Evolutionary conservation across 176 grass and related monocot species (phyloP).

Genomic region (Avena eriantha): DNA sequence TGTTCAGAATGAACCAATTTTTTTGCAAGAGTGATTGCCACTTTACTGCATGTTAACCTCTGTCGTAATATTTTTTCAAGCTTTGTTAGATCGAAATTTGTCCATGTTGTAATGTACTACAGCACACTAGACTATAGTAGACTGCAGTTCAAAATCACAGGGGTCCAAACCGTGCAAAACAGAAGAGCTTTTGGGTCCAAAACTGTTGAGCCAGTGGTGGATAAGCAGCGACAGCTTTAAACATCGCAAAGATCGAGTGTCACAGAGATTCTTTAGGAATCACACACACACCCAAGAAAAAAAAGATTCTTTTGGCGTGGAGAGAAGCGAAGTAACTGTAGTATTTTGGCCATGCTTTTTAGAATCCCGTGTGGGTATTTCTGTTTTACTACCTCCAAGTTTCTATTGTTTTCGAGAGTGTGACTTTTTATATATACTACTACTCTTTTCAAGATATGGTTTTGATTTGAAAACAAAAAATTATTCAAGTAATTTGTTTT

Average conservation of each 20-base stretch:
- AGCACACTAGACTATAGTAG: not conserved
- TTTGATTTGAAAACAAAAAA: too few species aligned
- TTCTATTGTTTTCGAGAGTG: constrained; percentile 47
- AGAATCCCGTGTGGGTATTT: constrained; percentile 33
- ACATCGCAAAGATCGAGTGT: constrained; percentile 27
- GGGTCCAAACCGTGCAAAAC: not conserved
- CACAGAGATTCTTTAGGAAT: constrained; percentile 37
- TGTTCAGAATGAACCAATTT: not conserved
- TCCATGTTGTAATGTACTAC: not conserved
- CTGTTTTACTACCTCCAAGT: not conserved
- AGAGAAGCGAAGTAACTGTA: not conserved
- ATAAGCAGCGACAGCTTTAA: constrained; percentile 38
- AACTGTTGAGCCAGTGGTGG: not conserved
- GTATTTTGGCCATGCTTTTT: constrained; percentile 34
- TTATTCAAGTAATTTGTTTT: too few species aligned
- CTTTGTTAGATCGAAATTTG: not conserved
- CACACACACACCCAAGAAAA: not conserved
- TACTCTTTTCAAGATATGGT: too few species aligned
- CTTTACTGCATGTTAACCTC: too few species aligned
- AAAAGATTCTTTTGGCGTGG: constrained; percentile 40
- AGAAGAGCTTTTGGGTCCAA: not conserved
- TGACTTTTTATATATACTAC: not conserved
- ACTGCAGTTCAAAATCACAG: not conserved
- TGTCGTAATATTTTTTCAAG: not conserved
- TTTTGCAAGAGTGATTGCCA: not conserved